Conservation (phyloP, 495 filamentous ascomycete species). For the Pseudotulostoma volvatum region DNA sequence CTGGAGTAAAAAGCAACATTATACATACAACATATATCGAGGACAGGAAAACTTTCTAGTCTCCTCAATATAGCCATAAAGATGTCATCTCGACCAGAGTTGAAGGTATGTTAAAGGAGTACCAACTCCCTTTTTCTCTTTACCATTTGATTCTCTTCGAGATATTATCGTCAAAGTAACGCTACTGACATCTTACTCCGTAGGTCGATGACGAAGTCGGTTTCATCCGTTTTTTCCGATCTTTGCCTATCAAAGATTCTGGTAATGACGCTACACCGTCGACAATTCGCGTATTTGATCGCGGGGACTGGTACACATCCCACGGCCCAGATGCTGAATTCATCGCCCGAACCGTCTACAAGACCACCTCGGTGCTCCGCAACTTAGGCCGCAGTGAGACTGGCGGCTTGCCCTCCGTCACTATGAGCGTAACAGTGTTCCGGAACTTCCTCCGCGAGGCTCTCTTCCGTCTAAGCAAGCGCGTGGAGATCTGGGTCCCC, state of each 20-base stretch:
- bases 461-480: conserved; percentile 75
- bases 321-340: conserved; percentile 87
- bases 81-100: conserved; percentile 84
- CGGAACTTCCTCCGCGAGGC: conserved; percentile 91
- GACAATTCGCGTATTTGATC: conserved; percentile 81
- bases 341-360: conserved; percentile 89
- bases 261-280: conserved; percentile 18
- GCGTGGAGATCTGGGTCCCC: conserved; percentile 78
- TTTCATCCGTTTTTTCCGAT: conserved; percentile 89
- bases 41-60: no score
- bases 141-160: no score
- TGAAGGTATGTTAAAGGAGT: conserved; percentile 64
- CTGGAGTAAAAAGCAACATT: not conserved
- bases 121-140: no score
- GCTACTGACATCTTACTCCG: conserved; percentile 1
- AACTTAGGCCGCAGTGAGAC: conserved; percentile 72
- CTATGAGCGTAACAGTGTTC: conserved; percentile 84
- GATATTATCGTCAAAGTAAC: no score
- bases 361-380: conserved; percentile 87
- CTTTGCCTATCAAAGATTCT: conserved; percentile 52
- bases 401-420: conserved; percentile 77
- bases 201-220: conserved; percentile 91
- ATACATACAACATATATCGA: conserved; percentile 7
- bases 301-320: conserved; percentile 87
- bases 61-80: conserved; percentile 18